Base-by-base conservation (phyloP, 805 yeast species). In the Schizosaccharomyces japonicus region DNA sequence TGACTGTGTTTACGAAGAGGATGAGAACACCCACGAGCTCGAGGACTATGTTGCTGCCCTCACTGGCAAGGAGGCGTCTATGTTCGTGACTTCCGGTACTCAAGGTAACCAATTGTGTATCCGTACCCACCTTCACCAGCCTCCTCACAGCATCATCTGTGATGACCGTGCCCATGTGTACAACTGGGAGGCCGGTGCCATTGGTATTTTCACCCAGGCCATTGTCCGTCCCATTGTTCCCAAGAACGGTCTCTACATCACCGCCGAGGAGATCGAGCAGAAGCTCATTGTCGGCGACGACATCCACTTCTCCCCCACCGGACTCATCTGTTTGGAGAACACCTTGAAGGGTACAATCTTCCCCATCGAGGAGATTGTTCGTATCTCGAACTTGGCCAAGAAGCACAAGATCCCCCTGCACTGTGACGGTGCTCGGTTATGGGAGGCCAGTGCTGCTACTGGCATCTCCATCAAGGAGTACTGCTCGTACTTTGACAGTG, bases 381-480 rank as follows among this genome's bases (percentile, higher is more conserved):
- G 73, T 49, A 85, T 85, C 55, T 70, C 78, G 39, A 68, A 63
- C 39, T 85, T 80, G 69, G 81, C 87, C 52, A 66, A 68, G 48
- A 70, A 64, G 27, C 67, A 76, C 54, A 67, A 66, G 48, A 62
- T 81, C 49, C 69, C 66, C 49, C 60, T 84, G 54, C 95, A 87
- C 57, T 73, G 84, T 55, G 96, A 85, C 60, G 96, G 95, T 52
- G 96, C 95, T n/a, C 71, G 96, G 55, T 63, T 85, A 47, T 84
- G 92, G 85, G 81, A 80, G 60, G 95, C 95, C n/a, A 66, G 75
- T 36, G 79, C 71, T 10, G 85, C 71, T 26, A 73, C 82, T 7
- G 83, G 80, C 25, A 66, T 80, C 32, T 63, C 82, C 90, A 32
- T 32, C 21, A 26, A 29, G 15, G 28, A 29, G n/a, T 45, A 45